phyloP scores from a whole-genome alignment of 495 filamentous ascomycete species.

The Tuber melanosporum region DNA sequence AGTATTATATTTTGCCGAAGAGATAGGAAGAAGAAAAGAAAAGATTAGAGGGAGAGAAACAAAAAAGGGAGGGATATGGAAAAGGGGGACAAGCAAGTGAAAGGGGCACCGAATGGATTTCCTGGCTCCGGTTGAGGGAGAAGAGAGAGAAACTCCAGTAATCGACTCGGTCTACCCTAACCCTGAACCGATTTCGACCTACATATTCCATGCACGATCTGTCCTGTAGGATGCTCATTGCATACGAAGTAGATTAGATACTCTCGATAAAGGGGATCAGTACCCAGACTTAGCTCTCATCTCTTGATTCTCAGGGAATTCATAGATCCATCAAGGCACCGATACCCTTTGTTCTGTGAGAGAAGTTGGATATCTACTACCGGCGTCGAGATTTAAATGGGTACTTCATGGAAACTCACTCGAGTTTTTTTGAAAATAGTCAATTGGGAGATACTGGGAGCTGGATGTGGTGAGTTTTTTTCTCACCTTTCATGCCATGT shows the following conservation, averaged over 20 bases:
- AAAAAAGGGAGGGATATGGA: background rate
- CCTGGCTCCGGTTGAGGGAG: background rate
- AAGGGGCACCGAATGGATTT: background rate
- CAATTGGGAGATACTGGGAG: background rate
- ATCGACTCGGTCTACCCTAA: constrained; percentile 1
- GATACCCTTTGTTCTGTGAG: background rate
- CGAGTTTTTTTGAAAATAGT: background rate
- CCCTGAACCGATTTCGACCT: constrained; percentile 5
- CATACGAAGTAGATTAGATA: constrained; percentile 1
- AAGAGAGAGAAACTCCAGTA: background rate
- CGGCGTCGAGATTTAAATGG: background rate
- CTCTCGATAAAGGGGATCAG: background rate
- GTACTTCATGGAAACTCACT: constrained; percentile 1
- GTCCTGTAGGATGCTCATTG: background rate
- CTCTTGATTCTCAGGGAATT: background rate
- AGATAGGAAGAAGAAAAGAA: background rate
- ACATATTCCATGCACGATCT: constrained; percentile 4
- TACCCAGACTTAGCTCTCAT: background rate
- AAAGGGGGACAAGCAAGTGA: background rate
- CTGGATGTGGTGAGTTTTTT: background rate
- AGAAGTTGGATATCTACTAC: background rate
- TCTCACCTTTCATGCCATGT: background rate
- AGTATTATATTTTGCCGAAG: background rate
- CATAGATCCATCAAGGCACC: background rate
- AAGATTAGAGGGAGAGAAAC: background rate